These are phyloP conservation scores for Malus hybrid DNA, from an alignment of 331 rosid genomes.

Conservation along the genomic window DNA sequence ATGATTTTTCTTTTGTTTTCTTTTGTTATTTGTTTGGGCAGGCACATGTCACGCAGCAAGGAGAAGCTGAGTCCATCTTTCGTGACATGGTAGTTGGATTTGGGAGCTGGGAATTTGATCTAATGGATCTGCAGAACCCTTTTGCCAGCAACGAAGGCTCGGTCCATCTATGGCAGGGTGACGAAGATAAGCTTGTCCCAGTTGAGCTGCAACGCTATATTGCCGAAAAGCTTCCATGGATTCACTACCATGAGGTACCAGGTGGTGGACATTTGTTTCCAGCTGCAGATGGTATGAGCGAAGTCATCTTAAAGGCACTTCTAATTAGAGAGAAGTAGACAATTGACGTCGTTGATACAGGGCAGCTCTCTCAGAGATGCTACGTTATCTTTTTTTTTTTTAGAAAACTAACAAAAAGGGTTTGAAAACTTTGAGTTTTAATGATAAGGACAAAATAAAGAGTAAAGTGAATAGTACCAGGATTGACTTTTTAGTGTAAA, in stretches of 20 bases:
- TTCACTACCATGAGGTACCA: slow-evolving; percentile 43
- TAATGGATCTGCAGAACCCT: slow-evolving; percentile 32
- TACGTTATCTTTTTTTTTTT: neutral
- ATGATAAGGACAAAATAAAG: no score
- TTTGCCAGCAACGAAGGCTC: slow-evolving; percentile 27
- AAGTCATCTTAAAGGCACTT: slow-evolving; percentile 23
- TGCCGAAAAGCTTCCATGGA: slow-evolving; percentile 40
- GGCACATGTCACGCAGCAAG: slow-evolving; percentile 34
- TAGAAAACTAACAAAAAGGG: no score
- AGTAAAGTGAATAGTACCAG: no score
- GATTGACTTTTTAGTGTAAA: no score
- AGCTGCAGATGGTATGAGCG: slow-evolving; percentile 12
- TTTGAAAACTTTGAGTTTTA: no score
- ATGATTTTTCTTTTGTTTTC: neutral
- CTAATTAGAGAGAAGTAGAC: slow-evolving; percentile 16
- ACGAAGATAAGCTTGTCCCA: slow-evolving; percentile 42
- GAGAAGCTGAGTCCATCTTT: slow-evolving; percentile 30
- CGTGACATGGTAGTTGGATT: slow-evolving; percentile 31
- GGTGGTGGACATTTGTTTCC: slow-evolving; percentile 40
- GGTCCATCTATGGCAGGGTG: slow-evolving; percentile 54
- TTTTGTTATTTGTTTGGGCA: neutral
- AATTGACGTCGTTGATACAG: neutral
- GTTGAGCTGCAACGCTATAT: slow-evolving; percentile 32
- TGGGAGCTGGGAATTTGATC: slow-evolving; percentile 52
- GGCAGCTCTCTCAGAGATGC: neutral